Evolutionary conservation across 2,329 filamentous ascomycete genomes (phyloP).

Genomic region (Penicillium sp.): DNA sequence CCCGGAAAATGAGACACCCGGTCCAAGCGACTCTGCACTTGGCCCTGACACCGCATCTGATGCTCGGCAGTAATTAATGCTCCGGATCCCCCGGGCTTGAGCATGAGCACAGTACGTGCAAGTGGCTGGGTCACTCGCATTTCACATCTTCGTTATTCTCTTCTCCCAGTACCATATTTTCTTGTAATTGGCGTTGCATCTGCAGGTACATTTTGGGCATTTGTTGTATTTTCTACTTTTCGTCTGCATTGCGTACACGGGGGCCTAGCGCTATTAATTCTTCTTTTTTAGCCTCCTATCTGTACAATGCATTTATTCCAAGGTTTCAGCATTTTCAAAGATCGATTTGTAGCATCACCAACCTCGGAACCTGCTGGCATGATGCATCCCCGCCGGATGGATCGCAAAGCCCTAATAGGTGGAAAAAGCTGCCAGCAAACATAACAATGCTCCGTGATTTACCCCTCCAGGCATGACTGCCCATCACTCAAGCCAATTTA

Average conservation of each 20-base stretch:
- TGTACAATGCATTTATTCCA: background rate
- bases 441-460: background rate
- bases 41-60: conserved; percentile 3
- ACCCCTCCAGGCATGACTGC: background rate
- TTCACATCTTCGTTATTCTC: conserved; percentile 8
- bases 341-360: too few relatives aligned
- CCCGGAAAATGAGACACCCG: conserved; percentile 7
- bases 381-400: background rate
- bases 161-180: conserved; percentile 11
- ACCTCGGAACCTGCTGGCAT: background rate
- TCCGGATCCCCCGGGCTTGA: background rate
- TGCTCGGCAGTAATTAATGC: conserved; percentile 9
- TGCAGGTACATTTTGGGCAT: conserved; percentile 16
- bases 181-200: conserved; percentile 26
- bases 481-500: conserved; percentile 6
- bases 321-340: background rate
- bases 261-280: background rate
- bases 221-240: conserved; percentile 8
- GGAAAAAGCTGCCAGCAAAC: conserved; percentile 11
- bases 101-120: conserved; percentile 11
- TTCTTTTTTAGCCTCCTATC: background rate
- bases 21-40: background rate
- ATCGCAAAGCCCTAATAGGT: conserved; percentile 11
- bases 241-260: background rate
- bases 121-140: conserved; percentile 26